Base-by-base conservation (phyloP, 768 basidiomycete genomes). In the Ephemerocybe angulata region DNA sequence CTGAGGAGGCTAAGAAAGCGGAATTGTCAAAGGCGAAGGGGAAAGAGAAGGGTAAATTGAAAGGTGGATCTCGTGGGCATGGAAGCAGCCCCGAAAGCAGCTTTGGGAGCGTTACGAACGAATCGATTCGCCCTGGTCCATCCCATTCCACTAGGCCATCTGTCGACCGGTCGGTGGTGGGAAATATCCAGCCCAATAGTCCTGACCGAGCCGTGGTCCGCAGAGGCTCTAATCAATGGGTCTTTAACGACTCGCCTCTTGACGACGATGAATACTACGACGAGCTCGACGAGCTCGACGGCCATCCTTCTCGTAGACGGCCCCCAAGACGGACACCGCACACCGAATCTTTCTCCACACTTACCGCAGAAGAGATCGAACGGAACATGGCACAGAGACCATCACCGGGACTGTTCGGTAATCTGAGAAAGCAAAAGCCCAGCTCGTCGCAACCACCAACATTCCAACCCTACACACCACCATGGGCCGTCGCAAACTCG, bases 401-500 rank as follows among this genome's bases (percentile, higher is more conserved):
- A 61, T 30, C 57, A 64, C 10, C n/a, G n/a, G n/a, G n/a, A n/a
- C n/a, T n/a, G n/a, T n/a, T n/a, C n/a, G n/a, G n/a, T n/a, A n/a
- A n/a, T n/a, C n/a, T n/a, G n/a, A n/a, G n/a, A n/a, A n/a, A n/a
- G n/a, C n/a, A n/a, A n/a, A n/a, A n/a, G n/a, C n/a, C n/a, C n/a
- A n/a, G n/a, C n/a, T n/a, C n/a, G n/a, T n/a, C n/a, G n/a, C n/a
- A n/a, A n/a, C n/a, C n/a, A n/a, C n/a, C n/a, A n/a, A n/a, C n/a
- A n/a, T n/a, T n/a, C n/a, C n/a, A n/a, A n/a, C n/a, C n/a, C 4
- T 72, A 68, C 50, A 67, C 65, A 24, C 71, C 81, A 24, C 80
- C 79, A 6, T 93, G 90, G 90, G 69, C 90, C 50, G 77, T 76
- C 33, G 76, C 87, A 5, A 41, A 19, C 54, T 79, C 83, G 7